Evolutionary conservation across 371 early-diverging fungal species (phyloP).

Genomic region (Mucor piriformis): DNA sequence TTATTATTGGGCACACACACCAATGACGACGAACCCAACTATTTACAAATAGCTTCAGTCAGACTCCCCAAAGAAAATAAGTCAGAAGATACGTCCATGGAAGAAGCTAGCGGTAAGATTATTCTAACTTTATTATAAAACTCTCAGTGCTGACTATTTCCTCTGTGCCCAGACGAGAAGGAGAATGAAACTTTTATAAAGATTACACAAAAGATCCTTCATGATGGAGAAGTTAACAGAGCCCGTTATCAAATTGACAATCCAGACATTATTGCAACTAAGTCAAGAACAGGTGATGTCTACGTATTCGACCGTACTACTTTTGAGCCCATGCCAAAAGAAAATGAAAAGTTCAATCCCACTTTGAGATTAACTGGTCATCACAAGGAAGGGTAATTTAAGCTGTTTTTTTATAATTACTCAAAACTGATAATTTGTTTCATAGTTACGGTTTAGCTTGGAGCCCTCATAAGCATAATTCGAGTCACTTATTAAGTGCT

Average conservation of each 20-base stretch:
- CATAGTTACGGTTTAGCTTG: slow-evolving; percentile 77
- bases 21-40: slow-evolving; percentile 94
- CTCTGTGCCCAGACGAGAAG: slow-evolving; percentile 26
- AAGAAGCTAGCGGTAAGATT: slow-evolving; percentile 68
- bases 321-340: slow-evolving; percentile 79
- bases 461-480: slow-evolving; percentile 61
- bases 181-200: slow-evolving; percentile 86
- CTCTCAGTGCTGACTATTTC: not conserved
- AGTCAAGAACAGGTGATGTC: slow-evolving; percentile 93
- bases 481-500: slow-evolving; percentile 81
- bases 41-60: slow-evolving; percentile 93
- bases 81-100: slow-evolving; percentile 68
- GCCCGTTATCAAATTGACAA: slow-evolving; percentile 96
- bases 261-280: slow-evolving; percentile 96
- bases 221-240: slow-evolving; percentile 96
- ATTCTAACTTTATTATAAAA: slow-evolving; percentile 13
- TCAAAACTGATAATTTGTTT: not conserved
- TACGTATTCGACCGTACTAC: slow-evolving; percentile 98
- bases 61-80: slow-evolving; percentile 83
- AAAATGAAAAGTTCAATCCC: slow-evolving; percentile 79
- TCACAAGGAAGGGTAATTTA: slow-evolving; percentile 87
- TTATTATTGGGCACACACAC: slow-evolving; percentile 97
- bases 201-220: slow-evolving; percentile 90
- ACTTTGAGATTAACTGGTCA: slow-evolving; percentile 92
- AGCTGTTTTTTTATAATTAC: not conserved